Evolutionary conservation across 2,329 filamentous ascomycete species (phyloP).

Genomic region (Tolypocladium tropicale): DNA sequence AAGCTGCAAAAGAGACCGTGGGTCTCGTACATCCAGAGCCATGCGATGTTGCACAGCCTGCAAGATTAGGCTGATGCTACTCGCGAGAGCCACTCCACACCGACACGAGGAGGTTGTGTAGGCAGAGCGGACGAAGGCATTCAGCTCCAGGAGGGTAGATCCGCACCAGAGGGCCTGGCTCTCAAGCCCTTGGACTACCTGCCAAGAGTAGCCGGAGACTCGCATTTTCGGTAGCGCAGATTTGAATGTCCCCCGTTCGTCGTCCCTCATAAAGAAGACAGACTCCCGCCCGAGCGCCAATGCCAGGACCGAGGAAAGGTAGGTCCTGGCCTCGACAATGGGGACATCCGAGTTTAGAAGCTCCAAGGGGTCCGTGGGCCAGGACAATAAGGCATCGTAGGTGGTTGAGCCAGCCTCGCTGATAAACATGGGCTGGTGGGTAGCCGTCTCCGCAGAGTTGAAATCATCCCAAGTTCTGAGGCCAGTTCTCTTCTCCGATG

Average conservation of each 20-base stretch:
- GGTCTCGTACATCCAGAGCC: constrained; percentile 28
- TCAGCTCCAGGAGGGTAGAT: constrained; percentile 34
- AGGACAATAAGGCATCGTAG: constrained; percentile 53
- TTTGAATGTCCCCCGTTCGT: constrained; percentile 40
- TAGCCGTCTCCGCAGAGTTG: constrained; percentile 22
- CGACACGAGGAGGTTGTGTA: constrained; percentile 34
- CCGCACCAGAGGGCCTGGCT: constrained; percentile 36
- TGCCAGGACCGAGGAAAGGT: constrained; percentile 49
- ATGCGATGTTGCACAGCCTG: constrained; percentile 39
- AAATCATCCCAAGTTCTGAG: constrained; percentile 66
- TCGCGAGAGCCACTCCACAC: constrained; percentile 41
- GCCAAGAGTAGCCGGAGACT: constrained; percentile 45
- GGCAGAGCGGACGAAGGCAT: constrained; percentile 33
- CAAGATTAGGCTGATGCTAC: constrained; percentile 36
- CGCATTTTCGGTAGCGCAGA: constrained; percentile 35
- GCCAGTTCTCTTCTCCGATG: constrained; percentile 19
- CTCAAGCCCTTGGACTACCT: constrained; percentile 36
- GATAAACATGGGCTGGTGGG: constrained; percentile 42
- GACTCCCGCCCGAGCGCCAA: constrained; percentile 63
- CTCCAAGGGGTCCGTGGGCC: constrained; percentile 27
- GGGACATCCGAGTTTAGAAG: constrained; percentile 26
- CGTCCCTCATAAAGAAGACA: constrained; percentile 55
- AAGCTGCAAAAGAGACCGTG: constrained; percentile 41
- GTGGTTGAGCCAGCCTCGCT: constrained; percentile 56
- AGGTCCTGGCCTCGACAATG: constrained; percentile 37